Percentiles rank a stretch among this genome's conserved stretches.
These are phyloP conservation scores for Tuber umbilicatum DNA, from an alignment of 495 filamentous ascomycete species.

Conservation along the genomic window DNA sequence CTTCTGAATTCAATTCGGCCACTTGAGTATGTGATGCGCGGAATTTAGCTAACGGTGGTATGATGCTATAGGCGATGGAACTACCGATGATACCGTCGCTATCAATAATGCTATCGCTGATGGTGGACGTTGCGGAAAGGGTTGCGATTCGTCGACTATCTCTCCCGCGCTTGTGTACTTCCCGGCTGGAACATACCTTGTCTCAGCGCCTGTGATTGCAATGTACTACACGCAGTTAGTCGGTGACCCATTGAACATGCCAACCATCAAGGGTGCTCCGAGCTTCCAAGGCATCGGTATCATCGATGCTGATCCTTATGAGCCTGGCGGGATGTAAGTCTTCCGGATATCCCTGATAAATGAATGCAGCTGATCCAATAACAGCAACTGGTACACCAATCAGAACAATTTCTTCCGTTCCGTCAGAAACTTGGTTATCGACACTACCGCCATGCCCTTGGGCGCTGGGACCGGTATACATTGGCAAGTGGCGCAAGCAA, in stretches of 20 bases:
- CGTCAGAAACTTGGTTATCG: slow-evolving; percentile 88
- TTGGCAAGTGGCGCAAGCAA: slow-evolving; percentile 97
- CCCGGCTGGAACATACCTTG: slow-evolving; percentile 68
- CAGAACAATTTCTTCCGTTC: slow-evolving; percentile 99
- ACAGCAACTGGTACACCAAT: slow-evolving; percentile 64
- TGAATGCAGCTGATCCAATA: background rate
- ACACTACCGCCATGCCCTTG: slow-evolving; percentile 64
- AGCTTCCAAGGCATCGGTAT: slow-evolving; percentile 77
- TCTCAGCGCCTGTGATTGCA: slow-evolving; percentile 61
- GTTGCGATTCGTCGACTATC: slow-evolving; percentile 70
- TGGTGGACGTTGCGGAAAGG: slow-evolving; percentile 66
- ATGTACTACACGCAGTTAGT: slow-evolving; percentile 77
- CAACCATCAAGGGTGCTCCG: slow-evolving; percentile 68
- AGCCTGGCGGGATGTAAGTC: slow-evolving; percentile 48
- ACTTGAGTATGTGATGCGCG: background rate
- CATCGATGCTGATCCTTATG: slow-evolving; percentile 84
- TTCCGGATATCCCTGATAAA: background rate
- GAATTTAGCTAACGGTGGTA: background rate
- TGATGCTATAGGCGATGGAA: slow-evolving; percentile 57
- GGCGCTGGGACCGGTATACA: slow-evolving; percentile 73
- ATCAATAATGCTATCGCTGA: slow-evolving; percentile 78
- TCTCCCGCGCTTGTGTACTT: slow-evolving; percentile 74
- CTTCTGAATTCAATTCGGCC: too few relatives aligned
- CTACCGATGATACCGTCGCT: slow-evolving; percentile 78
- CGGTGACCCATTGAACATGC: slow-evolving; percentile 61